Evolutionary conservation across 345 rosid species (phyloP), one percentile per base, ranked within the genome.

Genomic region (Camelina sativa): DNA sequence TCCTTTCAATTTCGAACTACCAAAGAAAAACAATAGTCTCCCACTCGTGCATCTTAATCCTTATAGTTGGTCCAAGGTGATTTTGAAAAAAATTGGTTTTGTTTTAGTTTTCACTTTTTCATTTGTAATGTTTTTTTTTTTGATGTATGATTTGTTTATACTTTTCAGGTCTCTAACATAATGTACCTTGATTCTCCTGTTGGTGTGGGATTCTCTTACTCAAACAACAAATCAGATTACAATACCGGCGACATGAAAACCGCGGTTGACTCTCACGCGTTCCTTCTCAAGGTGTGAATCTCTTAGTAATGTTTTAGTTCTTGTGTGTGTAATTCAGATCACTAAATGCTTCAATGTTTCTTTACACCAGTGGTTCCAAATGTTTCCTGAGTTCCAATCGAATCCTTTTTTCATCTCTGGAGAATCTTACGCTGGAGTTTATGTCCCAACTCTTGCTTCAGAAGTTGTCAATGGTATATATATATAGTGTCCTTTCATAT

Each of bases 31-130:
- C 17, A 73, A 11, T 53, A 76, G 34, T 12, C 64, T 83, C 44
- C 97, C 93, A 34, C 79, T 52, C 8, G 65, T 94, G 80, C 87
- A 84, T 80, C 86, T 88, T 32, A 94, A 94, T 84, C 87, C 68
- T 20, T 72, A 89, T 81, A 91, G 96, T 79, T 94, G 98, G 98
- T 89, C 98, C 80, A 91, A 94, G 92, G 98, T 94, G 35, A 50
- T 55, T 37, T 15, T 17, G 40, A 17, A 10, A 65, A 7, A 23
- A 11, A 23, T 25, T 7, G 16, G 8, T 23, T 38, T 8, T 65
- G 11, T 51, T 6, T 11, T 28, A 8, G 0, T 19, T 11, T 23
- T 25, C 30, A 34, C 1, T 57, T 9, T 38, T 25, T 25, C 30
- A 25, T 25, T 38, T 10, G n/a, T 35, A 56, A 43, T 57, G 20